These are phyloP conservation scores for Oldenlandia corymbosa DNA, from an alignment of 257 asterid genomes.

Conservation along the genomic window DNA sequence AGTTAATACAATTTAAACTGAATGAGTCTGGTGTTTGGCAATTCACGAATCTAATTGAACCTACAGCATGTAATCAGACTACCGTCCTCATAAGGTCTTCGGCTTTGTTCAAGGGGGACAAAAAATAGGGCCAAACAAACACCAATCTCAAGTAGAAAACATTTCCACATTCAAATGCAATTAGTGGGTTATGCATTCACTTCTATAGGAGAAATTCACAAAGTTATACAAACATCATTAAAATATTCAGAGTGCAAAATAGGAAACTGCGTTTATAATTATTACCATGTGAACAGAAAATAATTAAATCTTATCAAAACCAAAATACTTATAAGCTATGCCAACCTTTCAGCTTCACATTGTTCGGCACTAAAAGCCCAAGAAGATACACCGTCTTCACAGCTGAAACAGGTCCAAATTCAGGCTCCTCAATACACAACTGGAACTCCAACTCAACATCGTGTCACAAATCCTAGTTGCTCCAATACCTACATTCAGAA, in stretches of 20 bases:
- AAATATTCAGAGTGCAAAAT: not conserved
- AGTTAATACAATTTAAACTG: too few species aligned
- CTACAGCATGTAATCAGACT: too few species aligned
- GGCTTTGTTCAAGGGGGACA: too few species aligned
- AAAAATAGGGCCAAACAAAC: not conserved
- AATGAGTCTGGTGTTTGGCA: not conserved
- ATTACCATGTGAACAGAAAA: too few species aligned
- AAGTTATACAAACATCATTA: too few species aligned
- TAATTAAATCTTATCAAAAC: not conserved
- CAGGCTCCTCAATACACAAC: conserved; percentile 73
- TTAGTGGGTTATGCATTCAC: not conserved
- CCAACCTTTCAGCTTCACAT: conserved; percentile 52
- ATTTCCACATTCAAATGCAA: not conserved
- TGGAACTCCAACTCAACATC: conserved; percentile 51
- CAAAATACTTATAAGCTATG: not conserved
- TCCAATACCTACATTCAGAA: conserved; percentile 47
- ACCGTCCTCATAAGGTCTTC: not conserved
- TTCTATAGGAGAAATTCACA: too few species aligned
- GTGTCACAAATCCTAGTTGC: conserved; percentile 39
- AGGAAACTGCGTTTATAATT: too few species aligned
- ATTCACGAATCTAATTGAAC: not conserved
- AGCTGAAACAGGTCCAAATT: conserved; percentile 75
- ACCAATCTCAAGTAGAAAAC: too few species aligned
- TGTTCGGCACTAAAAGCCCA: conserved; percentile 37
- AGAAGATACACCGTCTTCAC: conserved; percentile 50